Base-by-base conservation (phyloP, 2,329 filamentous ascomycete genomes). In the Sporothrix sp. region DNA sequence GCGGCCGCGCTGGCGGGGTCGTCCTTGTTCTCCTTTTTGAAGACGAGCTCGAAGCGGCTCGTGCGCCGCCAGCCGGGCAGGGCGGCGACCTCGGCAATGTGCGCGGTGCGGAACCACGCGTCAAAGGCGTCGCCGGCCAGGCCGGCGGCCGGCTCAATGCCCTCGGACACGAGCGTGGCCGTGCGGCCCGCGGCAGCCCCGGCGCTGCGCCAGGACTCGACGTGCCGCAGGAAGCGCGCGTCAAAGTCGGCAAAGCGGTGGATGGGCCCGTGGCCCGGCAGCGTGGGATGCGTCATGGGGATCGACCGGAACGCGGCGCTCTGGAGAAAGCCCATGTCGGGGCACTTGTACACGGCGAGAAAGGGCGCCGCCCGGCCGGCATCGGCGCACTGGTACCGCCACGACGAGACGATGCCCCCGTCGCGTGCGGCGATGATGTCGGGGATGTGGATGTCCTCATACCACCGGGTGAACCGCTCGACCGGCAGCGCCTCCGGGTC, bases 361-460 rank as follows among this genome's bases (percentile, higher is more conserved):
- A 56, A 57, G n/a, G 57, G 57, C 10, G 33, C n/a, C 7, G 27
- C 27, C 1, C 48, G 39, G 28, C 16, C 27, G 4, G 44, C n/a
- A 21, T 58, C 57, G 5, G 49, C 23, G n/a, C 43, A 48, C 35
- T 56, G 51, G 28, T 57, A 57, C 20, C 57, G 48, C 54, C 54
- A 57, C 1, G 54, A 56, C 14, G 57, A 23, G 10, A 53, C 37
- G 39, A 58, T 57, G 46, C 54, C 55, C 11, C 50, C 53, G 2
- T 43, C 27, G 28, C 55, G 55, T 13, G 54, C 57, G 16, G 50
- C 50, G 42, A 58, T 56, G 50, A 55, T 57, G 47, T 58, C 54
- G n/a, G 54, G 57, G 39, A 58, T 57, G 40, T 58, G 57, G 14
- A 56, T 44, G 4, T 54, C 47, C 38, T 58, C 56, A 42, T 58